phyloP scores from a whole-genome alignment of 2,329 filamentous ascomycete species.

The Beauveria asiatica region DNA sequence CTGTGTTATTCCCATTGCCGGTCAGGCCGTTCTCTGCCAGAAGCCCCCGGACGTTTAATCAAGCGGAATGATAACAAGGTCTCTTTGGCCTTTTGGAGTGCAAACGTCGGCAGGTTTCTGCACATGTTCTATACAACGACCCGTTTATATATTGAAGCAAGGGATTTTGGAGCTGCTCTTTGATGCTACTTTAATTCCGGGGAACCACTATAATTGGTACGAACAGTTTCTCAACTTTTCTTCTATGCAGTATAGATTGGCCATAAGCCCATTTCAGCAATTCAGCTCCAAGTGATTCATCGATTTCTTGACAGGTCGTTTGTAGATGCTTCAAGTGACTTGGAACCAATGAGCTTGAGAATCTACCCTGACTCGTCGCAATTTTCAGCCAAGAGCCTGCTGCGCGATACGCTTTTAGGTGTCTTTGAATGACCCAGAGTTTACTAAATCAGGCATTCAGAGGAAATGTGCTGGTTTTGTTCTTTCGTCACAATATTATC shows the following conservation, averaged over 20 bases:
- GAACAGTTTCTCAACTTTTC: neutral
- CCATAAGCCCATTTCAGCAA: neutral
- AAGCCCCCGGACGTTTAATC: neutral
- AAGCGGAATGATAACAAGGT: neutral
- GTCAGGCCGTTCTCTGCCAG: neutral
- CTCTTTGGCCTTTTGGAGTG: neutral
- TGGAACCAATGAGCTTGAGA: too few species aligned
- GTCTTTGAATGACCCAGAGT: too few species aligned
- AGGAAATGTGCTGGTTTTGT: too few species aligned
- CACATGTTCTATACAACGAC: neutral
- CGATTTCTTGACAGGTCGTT: neutral
- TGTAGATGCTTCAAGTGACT: too few species aligned
- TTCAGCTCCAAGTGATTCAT: neutral
- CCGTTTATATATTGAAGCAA: neutral
- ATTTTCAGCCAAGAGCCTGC: too few species aligned
- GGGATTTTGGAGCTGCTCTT: neutral
- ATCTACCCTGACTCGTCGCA: too few species aligned
- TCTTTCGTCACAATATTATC: too few species aligned
- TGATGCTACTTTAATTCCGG: constrained; percentile 2
- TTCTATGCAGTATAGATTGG: neutral
- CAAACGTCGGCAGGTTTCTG: neutral
- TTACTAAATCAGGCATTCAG: too few species aligned
- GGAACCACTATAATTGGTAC: neutral
- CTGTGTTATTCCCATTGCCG: constrained; percentile 40
- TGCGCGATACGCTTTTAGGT: too few species aligned